A percentile compares a stretch with the other conserved stretches of the same genome.
phyloP scores from a whole-genome alignment of 75 land plant species.

The Ceratopteris richardii region DNA sequence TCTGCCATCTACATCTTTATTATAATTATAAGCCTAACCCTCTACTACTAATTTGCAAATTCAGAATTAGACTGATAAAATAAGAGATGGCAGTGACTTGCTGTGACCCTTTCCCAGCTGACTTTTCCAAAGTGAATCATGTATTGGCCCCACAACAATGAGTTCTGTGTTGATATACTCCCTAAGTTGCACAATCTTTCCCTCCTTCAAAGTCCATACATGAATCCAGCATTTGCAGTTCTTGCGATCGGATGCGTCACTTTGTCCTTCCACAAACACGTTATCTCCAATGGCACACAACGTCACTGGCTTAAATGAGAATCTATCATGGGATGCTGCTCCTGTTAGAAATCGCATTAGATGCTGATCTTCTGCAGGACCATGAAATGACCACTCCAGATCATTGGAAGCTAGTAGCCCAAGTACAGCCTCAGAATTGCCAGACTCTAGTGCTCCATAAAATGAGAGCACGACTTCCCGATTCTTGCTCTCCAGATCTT shows the following conservation, averaged over 20 bases:
- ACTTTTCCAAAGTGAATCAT: not conserved
- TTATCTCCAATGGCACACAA: conserved; percentile 11
- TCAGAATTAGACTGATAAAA: conserved; percentile 34
- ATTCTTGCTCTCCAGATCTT: conserved; percentile 13
- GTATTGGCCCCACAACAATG: conserved; percentile 15
- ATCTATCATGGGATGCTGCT: conserved; percentile 7
- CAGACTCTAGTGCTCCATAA: conserved; percentile 14
- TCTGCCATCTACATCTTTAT: too few relatives aligned
- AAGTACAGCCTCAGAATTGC: not conserved
- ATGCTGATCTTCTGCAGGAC: conserved; percentile 73
- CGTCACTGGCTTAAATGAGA: conserved; percentile 17
- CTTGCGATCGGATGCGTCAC: not conserved
- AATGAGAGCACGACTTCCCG: conserved; percentile 10
- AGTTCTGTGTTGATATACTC: conserved; percentile 69
- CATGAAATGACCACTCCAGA: conserved; percentile 97
- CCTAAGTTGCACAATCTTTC: conserved; percentile 43
- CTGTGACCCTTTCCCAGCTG: conserved; percentile 11
- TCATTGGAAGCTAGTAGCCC: conserved; percentile 15
- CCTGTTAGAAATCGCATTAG: conserved; percentile 83
- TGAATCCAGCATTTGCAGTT: conserved; percentile 41
- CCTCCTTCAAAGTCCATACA: conserved; percentile 52
- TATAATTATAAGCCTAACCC: too few relatives aligned
- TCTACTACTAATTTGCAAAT: too few relatives aligned
- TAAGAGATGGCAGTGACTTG: conserved; percentile 56
- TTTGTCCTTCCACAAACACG: conserved; percentile 59